Percentiles rank a stretch among this genome's conserved stretches.
Evolutionary conservation across 163 green algal species (phyloP).

Genomic region (Trebouxia gelatinosa): DNA sequence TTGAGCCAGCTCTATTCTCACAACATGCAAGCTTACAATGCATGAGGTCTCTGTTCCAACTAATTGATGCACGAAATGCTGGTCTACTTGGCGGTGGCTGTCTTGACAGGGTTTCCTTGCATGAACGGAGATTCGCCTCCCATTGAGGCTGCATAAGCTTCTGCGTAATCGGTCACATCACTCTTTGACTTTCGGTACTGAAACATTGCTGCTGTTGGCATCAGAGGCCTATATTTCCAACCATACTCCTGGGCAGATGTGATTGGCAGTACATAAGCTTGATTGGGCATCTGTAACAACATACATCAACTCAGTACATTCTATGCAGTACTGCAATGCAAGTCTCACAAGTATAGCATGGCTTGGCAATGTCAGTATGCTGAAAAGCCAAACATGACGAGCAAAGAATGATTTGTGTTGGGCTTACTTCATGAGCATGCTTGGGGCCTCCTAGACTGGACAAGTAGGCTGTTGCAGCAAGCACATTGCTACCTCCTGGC

Average conservation of each 20-base stretch:
- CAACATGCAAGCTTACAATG: too few species aligned
- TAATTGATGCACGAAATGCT: too few species aligned
- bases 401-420: too few species aligned
- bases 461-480: conserved; percentile 7
- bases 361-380: too few species aligned
- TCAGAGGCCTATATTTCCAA: conserved; percentile 9
- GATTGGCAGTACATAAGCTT: conserved; percentile 15
- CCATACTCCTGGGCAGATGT: conserved; percentile 22
- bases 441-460: conserved; percentile 14
- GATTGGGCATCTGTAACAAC: conserved; percentile 27
- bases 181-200: conserved; percentile 27
- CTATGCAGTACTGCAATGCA: too few species aligned
- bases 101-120: conserved; percentile 6
- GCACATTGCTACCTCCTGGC: neutral
- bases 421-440: conserved; percentile 29
- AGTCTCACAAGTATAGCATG: too few species aligned
- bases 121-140: conserved; percentile 22
- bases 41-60: too few species aligned
- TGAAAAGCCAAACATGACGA: too few species aligned
- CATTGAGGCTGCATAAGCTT: conserved; percentile 30
- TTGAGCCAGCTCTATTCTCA: too few species aligned
- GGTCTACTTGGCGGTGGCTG: neutral
- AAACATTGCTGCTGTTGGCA: conserved; percentile 19
- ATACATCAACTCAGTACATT: too few species aligned
- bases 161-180: conserved; percentile 32